Percentiles rank a stretch among this genome's conserved stretches.
phyloP scores from a whole-genome alignment of 1,284 basidiomycete genomes.

The Tilletia indica region DNA sequence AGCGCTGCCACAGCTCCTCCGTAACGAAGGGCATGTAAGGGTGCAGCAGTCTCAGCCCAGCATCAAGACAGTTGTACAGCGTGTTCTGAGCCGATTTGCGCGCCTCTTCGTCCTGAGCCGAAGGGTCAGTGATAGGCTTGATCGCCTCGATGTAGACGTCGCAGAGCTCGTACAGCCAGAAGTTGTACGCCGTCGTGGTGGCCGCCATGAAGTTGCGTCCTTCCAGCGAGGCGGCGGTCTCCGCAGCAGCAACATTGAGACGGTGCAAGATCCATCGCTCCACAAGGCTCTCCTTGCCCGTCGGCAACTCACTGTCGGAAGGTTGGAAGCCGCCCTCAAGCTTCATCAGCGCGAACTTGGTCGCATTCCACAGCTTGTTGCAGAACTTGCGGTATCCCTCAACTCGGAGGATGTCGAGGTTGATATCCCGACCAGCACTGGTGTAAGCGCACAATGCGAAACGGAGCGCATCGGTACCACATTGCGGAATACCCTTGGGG shows the following conservation, averaged over 20 bases:
- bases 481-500: slow-evolving; percentile 98
- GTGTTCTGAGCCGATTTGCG: slow-evolving; percentile 89
- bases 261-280: slow-evolving; percentile 96
- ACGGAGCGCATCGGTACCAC: slow-evolving; percentile 91
- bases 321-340: slow-evolving; percentile 52
- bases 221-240: slow-evolving; percentile 73
- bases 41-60: slow-evolving; percentile 84
- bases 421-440: slow-evolving; percentile 61
- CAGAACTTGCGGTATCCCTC: slow-evolving; percentile 98
- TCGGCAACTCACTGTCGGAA: slow-evolving; percentile 63
- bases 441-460: slow-evolving; percentile 96
- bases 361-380: slow-evolving; percentile 99
- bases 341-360: slow-evolving; percentile 75
- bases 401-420: slow-evolving; percentile 86
- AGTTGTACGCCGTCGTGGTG: slow-evolving; percentile 80
- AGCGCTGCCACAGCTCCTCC: slow-evolving; percentile 96
- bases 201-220: slow-evolving; percentile 90
- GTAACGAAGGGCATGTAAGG: slow-evolving; percentile 99
- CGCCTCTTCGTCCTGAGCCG: slow-evolving; percentile 69
- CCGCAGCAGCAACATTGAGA: slow-evolving; percentile 75
- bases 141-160: slow-evolving; percentile 94
- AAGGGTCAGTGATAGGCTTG: slow-evolving; percentile 73
- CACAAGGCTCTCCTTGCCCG: slow-evolving; percentile 83
- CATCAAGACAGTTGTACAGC: slow-evolving; percentile 88
- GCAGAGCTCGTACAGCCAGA: slow-evolving; percentile 98